Evolutionary conservation across 805 yeast species (phyloP).

Genomic region (Candida ovalis): DNA sequence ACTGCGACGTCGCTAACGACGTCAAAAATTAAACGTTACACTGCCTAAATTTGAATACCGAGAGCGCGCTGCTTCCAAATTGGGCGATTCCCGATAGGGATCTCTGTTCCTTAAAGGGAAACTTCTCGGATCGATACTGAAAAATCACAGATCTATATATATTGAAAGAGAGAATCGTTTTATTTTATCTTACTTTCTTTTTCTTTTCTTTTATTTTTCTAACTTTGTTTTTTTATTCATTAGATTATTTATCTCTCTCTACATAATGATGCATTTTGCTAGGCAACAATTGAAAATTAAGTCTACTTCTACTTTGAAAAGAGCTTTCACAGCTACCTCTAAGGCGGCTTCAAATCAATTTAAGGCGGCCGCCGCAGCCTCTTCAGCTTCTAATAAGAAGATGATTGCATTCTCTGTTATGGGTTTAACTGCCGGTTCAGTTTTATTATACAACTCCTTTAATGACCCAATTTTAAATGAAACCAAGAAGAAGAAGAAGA

Average conservation of each 20-base stretch:
- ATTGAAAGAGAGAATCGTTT: background rate
- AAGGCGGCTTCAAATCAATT: background rate
- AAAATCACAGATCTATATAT: background rate
- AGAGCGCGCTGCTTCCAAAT: background rate
- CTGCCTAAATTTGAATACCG: no score
- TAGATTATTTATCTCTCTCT: background rate
- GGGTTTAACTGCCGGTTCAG: slow-evolving; percentile 2
- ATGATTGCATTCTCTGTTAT: slow-evolving; percentile 1
- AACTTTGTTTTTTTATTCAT: background rate
- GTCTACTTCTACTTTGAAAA: background rate
- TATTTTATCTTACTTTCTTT: background rate
- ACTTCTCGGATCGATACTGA: background rate
- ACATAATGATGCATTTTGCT: background rate
- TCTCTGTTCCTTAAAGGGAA: background rate
- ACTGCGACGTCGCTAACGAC: background rate
- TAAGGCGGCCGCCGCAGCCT: background rate
- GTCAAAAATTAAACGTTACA: no score
- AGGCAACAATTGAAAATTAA: background rate
- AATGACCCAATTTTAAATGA: slow-evolving; percentile 14
- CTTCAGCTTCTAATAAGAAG: background rate
- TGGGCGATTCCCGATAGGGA: background rate
- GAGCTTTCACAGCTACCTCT: slow-evolving; percentile 2
- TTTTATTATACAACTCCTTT: background rate
- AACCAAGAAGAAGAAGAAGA: slow-evolving; percentile 13
- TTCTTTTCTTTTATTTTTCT: background rate